These are phyloP conservation scores for Chaetomium sp. DNA, from an alignment of 2,329 filamentous ascomycete species.

Conservation along the genomic window DNA sequence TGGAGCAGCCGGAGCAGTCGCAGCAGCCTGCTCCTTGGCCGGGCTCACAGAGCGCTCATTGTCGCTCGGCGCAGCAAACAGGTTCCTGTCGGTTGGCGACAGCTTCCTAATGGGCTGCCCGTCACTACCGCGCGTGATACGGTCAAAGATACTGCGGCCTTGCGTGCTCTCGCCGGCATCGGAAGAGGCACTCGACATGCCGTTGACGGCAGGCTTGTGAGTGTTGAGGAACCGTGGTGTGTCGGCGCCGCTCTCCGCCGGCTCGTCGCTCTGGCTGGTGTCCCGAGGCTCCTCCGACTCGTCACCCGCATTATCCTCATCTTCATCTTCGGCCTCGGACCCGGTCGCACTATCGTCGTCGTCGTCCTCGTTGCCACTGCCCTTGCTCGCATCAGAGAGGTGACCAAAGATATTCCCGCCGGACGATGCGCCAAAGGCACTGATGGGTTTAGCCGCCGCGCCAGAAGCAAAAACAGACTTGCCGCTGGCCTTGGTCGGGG, in stretches of 20 bases:
- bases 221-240: slow-evolving; percentile 34
- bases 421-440: slow-evolving; percentile 35
- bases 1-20: no score
- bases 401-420: slow-evolving; percentile 53
- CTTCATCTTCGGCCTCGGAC: slow-evolving; percentile 26
- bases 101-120: slow-evolving; percentile 43
- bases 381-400: slow-evolving; percentile 51
- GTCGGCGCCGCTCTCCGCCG: slow-evolving; percentile 36
- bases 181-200: slow-evolving; percentile 33
- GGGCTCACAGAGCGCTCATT: slow-evolving; percentile 41
- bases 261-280: slow-evolving; percentile 38
- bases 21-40: slow-evolving; percentile 30
- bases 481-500: slow-evolving; percentile 29
- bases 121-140: slow-evolving; percentile 44
- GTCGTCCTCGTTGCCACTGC: slow-evolving; percentile 42
- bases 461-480: slow-evolving; percentile 25
- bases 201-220: slow-evolving; percentile 25
- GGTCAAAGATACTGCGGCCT: slow-evolving; percentile 49
- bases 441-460: slow-evolving; percentile 29
- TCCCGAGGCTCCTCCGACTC: slow-evolving; percentile 34
- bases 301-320: slow-evolving; percentile 8
- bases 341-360: slow-evolving; percentile 31
- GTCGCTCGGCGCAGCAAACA: slow-evolving; percentile 28
- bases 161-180: slow-evolving; percentile 41
- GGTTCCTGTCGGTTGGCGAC: slow-evolving; percentile 28